phyloP scores from a whole-genome alignment of 2,329 filamentous ascomycete species.

The Trichoderma atrobrunneum region DNA sequence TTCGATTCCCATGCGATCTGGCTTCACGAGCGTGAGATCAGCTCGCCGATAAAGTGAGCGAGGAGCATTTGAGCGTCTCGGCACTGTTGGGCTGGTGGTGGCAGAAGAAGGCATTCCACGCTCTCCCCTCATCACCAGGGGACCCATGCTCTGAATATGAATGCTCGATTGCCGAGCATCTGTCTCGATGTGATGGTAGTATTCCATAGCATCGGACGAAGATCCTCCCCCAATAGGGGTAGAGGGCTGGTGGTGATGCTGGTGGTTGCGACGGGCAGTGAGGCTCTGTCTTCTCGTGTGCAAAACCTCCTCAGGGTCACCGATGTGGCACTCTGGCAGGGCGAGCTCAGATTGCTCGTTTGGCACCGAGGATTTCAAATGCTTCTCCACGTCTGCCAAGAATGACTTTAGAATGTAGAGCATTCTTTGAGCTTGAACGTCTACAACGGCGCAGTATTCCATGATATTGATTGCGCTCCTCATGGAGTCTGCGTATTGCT shows the following conservation, averaged over 20 bases:
- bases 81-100: neutral
- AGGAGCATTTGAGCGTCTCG: neutral
- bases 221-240: neutral
- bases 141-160: neutral
- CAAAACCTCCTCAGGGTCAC: conserved; percentile 12
- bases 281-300: conserved; percentile 13
- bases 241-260: conserved; percentile 7
- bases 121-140: neutral
- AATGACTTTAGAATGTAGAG: conserved; percentile 51
- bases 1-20: neutral
- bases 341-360: neutral
- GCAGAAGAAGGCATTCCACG: neutral
- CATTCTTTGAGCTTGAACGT: conserved; percentile 49
- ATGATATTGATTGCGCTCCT: conserved; percentile 47
- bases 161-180: neutral
- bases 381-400: conserved; percentile 25
- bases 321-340: conserved; percentile 1
- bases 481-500: conserved; percentile 40
- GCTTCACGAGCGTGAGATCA: neutral
- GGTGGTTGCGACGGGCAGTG: neutral
- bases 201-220: conserved; percentile 6
- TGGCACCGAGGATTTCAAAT: neutral
- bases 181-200: neutral
- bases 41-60: neutral
- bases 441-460: conserved; percentile 45